These are phyloP conservation scores for Urtica urens DNA, from an alignment of 306 rosid genomes.

Conservation along the genomic window DNA sequence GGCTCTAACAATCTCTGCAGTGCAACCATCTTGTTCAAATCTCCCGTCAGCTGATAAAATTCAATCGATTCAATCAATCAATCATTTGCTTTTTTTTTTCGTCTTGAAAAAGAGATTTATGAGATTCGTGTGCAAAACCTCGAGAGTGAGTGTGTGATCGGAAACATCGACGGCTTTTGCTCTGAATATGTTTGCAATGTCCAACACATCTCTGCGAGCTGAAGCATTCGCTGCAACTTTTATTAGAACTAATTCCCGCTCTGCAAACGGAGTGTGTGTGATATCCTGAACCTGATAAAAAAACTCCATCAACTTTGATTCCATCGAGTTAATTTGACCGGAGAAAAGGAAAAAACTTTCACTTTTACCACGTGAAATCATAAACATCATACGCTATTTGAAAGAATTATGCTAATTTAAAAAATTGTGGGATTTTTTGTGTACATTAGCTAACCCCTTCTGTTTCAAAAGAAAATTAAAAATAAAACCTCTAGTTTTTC, in stretches of 20 bases:
- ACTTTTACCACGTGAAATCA: no score
- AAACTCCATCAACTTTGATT: no score
- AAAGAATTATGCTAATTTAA: no score
- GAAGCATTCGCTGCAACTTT: slow-evolving; percentile 73
- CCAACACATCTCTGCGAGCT: slow-evolving; percentile 77
- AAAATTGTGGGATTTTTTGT: no score
- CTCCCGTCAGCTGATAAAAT: slow-evolving; percentile 60
- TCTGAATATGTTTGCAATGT: slow-evolving; percentile 74
- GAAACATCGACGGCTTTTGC: slow-evolving; percentile 80
- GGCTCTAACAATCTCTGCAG: slow-evolving; percentile 73
- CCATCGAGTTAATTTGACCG: no score
- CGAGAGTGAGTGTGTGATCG: slow-evolving; percentile 69
- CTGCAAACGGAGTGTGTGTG: slow-evolving; percentile 76
- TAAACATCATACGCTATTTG: no score
- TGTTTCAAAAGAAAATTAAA: no score
- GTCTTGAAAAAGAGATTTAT: not conserved
- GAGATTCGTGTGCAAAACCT: no score
- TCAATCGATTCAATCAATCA: slow-evolving; percentile 10
- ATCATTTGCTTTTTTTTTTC: not conserved
- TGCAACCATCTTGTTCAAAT: slow-evolving; percentile 86
- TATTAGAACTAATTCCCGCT: slow-evolving; percentile 71
- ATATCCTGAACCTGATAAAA: slow-evolving; percentile 69
- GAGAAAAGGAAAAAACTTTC: no score
- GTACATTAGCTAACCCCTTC: no score
- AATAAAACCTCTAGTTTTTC: no score